Evolutionary conservation across 768 basidiomycete species (phyloP), one percentile per base, ranked within the genome.

Genomic region (Krasilnikovozyma curviuscula): DNA sequence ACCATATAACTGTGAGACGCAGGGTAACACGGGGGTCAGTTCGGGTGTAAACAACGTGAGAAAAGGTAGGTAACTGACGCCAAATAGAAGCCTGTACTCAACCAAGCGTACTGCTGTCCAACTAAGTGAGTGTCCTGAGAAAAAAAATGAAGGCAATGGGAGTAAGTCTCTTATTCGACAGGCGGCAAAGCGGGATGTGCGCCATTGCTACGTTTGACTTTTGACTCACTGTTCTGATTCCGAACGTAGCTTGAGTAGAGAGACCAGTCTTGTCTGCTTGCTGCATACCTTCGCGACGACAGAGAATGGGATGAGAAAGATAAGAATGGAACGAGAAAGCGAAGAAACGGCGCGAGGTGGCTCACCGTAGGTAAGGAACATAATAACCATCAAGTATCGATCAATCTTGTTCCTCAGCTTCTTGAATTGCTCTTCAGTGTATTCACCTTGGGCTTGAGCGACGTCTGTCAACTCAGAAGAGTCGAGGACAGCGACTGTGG

Each of bases 201-300:
- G n/a, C n/a, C n/a, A n/a, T n/a, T n/a, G n/a, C n/a, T n/a, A n/a
- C n/a, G n/a, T n/a, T n/a, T n/a, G n/a, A n/a, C n/a, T n/a, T n/a
- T n/a, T n/a, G n/a, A n/a, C n/a, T n/a, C n/a, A n/a, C n/a, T n/a
- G n/a, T n/a, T n/a, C n/a, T n/a, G n/a, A 49, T 40, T 3, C 48
- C 48, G 33, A 49, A 49, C 1, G 44, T 27, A 2, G 48, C 48
- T 21, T 41, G 39, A 0, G 48, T 42, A 2, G 40, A 49, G 14
- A 40, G 44, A 5, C 49, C 54, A 1, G 55, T 56, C 44, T 58
- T 56, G 35, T 58, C 54, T 3, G 54, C 46, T 40, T 58, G 57
- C 34, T 59, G 57, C n/a, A 59, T 56, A 29, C 57, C 57, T 23
- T 59, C 56, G 31, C 49, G 47, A 49, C 49, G 51, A 56, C 58